phyloP scores from a whole-genome alignment of 495 filamentous ascomycete genomes.

The Podospora sp. region DNA sequence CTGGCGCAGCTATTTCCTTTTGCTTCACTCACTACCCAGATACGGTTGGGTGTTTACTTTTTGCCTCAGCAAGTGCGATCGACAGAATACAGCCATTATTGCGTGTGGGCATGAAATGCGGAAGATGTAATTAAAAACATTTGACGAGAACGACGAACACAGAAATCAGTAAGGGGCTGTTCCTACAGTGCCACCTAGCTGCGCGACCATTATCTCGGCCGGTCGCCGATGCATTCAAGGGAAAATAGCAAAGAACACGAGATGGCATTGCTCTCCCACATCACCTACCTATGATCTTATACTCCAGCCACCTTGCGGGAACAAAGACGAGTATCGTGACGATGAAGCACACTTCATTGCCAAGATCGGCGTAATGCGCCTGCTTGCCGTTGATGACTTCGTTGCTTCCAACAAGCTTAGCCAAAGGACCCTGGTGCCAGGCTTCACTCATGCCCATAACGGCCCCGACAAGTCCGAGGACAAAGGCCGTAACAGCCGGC shows the following conservation, averaged over 20 bases:
- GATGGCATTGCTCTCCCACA: neutral
- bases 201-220: too few species aligned
- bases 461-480: constrained; percentile 49
- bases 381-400: constrained; percentile 34
- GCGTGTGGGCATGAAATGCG: too few species aligned
- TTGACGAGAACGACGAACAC: too few species aligned
- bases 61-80: too few species aligned
- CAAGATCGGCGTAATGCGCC: constrained; percentile 31
- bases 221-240: neutral
- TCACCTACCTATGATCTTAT: constrained; percentile 18
- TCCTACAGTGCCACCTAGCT: too few species aligned
- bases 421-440: constrained; percentile 56
- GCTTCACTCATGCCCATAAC: constrained; percentile 55
- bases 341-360: constrained; percentile 56
- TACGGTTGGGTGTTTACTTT: too few species aligned
- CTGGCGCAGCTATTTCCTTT: constrained; percentile 17
- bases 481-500: constrained; percentile 51
- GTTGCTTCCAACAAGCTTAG: constrained; percentile 54
- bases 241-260: neutral
- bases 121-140: too few species aligned
- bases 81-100: too few species aligned
- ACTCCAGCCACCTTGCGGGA: constrained; percentile 35
- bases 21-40: too few species aligned
- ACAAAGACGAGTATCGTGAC: constrained; percentile 46
- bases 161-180: too few species aligned